phyloP scores from a whole-genome alignment of 768 basidiomycete genomes.

The Harrya chromipes region DNA sequence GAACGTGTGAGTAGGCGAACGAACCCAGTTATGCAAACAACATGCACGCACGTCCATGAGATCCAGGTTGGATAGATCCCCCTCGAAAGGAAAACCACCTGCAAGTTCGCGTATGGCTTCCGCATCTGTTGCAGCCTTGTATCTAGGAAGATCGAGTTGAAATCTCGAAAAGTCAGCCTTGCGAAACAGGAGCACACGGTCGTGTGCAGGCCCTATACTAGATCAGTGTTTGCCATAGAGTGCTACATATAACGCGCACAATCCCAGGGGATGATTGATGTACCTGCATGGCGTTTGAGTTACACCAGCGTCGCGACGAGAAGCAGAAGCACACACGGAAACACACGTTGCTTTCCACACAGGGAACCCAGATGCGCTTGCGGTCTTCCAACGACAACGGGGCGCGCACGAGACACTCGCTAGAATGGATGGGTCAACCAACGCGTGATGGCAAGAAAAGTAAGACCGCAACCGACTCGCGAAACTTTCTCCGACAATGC shows the following conservation, averaged over 20 bases:
- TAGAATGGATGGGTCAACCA: background rate
- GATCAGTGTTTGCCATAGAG: background rate
- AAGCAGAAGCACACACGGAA: conserved; percentile 17
- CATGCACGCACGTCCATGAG: conserved; percentile 1
- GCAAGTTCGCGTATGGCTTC: background rate
- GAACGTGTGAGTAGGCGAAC: background rate
- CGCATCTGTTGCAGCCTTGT: background rate
- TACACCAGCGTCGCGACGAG: background rate
- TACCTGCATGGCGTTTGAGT: conserved; percentile 1
- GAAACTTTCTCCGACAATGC: conserved; percentile 16
- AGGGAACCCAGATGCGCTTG: conserved; percentile 18
- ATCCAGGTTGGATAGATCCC: background rate
- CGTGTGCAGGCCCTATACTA: conserved; percentile 19
- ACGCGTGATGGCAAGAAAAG: background rate
- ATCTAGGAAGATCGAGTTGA: background rate
- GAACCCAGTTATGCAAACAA: background rate
- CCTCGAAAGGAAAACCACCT: background rate
- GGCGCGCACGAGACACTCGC: conserved; percentile 12
- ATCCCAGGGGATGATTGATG: fast-evolving
- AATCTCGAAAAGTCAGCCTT: conserved; percentile 15
- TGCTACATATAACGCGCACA: conserved; percentile 16
- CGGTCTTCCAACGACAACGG: background rate
- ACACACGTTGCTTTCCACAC: conserved; percentile 19
- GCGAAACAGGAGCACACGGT: conserved; percentile 10
- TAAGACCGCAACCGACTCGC: conserved; percentile 13